Conservation (phyloP, 2,329 filamentous ascomycete species). For the Cryphonectria carpinicola region DNA sequence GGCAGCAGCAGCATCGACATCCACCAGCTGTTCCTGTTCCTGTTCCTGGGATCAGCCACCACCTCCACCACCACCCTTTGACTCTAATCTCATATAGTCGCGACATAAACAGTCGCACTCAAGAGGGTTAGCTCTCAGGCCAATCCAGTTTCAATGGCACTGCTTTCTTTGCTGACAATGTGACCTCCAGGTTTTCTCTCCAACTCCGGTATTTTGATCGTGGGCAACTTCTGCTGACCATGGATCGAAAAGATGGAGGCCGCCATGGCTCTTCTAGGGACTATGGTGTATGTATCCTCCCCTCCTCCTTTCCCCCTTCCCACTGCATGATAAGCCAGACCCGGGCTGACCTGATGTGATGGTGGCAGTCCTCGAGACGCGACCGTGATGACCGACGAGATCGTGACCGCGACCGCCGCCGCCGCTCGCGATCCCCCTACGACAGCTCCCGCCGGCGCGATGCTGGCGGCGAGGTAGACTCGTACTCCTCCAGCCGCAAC, state of each 20-base stretch:
- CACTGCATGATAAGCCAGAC: not conserved
- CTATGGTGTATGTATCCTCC: slow-evolving; percentile 51
- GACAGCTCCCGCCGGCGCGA: slow-evolving; percentile 75
- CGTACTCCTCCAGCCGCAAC: slow-evolving; percentile 90
- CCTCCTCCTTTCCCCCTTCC: not conserved
- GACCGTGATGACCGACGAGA: slow-evolving; percentile 43
- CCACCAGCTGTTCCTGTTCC: not conserved
- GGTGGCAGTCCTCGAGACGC: slow-evolving; percentile 36
- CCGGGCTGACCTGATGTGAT: slow-evolving; percentile 19
- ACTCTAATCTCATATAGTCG: not conserved
- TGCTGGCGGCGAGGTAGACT: slow-evolving; percentile 70
- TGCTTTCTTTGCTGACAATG: slow-evolving; percentile 52
- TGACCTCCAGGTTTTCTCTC: slow-evolving; percentile 65
- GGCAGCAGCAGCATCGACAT: not conserved
- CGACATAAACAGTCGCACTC: slow-evolving; percentile 8
- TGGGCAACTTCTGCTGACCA: slow-evolving; percentile 35
- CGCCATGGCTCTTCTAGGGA: slow-evolving; percentile 58
- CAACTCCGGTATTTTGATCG: slow-evolving; percentile 16
- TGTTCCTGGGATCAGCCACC: not conserved
- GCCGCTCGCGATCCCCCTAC: slow-evolving; percentile 86
- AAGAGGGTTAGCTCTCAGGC: slow-evolving; percentile 12
- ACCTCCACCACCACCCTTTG: not conserved
- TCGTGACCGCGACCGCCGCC: slow-evolving; percentile 54
- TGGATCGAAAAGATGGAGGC: slow-evolving; percentile 45
- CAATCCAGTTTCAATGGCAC: slow-evolving; percentile 77